Percentiles rank a stretch among this genome's conserved stretches.
phyloP scores from a whole-genome alignment of 1,139 yeast genomes.

The Candida anutae region DNA sequence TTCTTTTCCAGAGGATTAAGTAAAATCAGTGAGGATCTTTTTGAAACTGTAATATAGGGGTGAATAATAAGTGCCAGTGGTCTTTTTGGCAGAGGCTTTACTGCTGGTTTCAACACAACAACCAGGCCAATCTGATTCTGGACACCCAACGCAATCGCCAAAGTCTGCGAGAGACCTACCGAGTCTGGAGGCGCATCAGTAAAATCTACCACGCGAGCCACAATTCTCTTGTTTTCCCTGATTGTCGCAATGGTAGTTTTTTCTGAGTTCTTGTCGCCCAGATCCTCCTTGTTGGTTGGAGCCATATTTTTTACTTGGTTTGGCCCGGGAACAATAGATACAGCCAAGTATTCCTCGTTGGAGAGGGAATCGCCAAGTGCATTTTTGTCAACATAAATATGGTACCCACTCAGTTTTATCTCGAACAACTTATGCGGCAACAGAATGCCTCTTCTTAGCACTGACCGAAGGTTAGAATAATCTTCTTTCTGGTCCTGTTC shows the following conservation, averaged over 20 bases:
- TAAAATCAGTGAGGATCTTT: slow-evolving; percentile 19
- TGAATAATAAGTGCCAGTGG: slow-evolving; percentile 43
- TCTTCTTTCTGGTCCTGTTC: slow-evolving; percentile 22
- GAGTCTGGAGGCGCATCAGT: slow-evolving; percentile 32
- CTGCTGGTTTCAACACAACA: slow-evolving; percentile 46
- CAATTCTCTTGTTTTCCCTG: slow-evolving; percentile 37
- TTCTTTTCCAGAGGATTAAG: slow-evolving; percentile 22
- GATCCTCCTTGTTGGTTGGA: slow-evolving; percentile 8
- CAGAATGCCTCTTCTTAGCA: slow-evolving; percentile 48
- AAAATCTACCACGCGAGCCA: slow-evolving; percentile 45
- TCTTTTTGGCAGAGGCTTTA: slow-evolving; percentile 27
- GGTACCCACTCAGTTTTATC: slow-evolving; percentile 10
- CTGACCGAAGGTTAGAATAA: slow-evolving; percentile 24
- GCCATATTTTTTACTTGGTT: slow-evolving; percentile 16
- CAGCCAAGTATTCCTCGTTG: slow-evolving; percentile 43
- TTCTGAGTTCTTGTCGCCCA: slow-evolving; percentile 3
- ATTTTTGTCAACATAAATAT: slow-evolving; percentile 36
- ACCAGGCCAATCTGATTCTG: slow-evolving; percentile 47
- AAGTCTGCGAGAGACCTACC: slow-evolving; percentile 48
- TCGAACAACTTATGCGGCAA: slow-evolving; percentile 41
- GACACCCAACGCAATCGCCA: slow-evolving; percentile 54
- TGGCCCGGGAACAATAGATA: slow-evolving; percentile 54
- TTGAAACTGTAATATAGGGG: slow-evolving; percentile 46
- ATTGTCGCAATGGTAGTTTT: slow-evolving; percentile 1
- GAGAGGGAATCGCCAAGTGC: slow-evolving; percentile 25